Evolutionary conservation across 2,329 filamentous ascomycete species (phyloP).

Genomic region (Ampelomyces quisqualis): DNA sequence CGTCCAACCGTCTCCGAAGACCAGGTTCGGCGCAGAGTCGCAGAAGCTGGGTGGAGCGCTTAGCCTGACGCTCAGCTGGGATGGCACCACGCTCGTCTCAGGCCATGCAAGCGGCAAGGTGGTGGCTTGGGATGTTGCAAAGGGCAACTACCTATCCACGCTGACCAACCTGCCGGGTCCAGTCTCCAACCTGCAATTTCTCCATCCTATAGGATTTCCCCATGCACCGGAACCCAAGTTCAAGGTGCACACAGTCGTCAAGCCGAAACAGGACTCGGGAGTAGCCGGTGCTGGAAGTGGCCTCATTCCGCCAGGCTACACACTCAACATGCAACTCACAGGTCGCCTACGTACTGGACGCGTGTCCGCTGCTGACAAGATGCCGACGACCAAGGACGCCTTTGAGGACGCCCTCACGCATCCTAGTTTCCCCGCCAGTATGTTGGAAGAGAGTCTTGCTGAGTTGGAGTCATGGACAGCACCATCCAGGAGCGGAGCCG

Average conservation of each 20-base stretch:
- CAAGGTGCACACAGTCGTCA: slow-evolving; percentile 65
- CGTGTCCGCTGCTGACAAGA: slow-evolving; percentile 34
- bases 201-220: slow-evolving; percentile 59
- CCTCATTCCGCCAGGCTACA: slow-evolving; percentile 59
- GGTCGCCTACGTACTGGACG: slow-evolving; percentile 26
- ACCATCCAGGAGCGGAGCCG: slow-evolving; percentile 16
- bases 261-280: slow-evolving; percentile 70
- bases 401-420: slow-evolving; percentile 49
- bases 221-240: slow-evolving; percentile 44
- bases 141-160: slow-evolving; percentile 66
- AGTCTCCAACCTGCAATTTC: slow-evolving; percentile 77
- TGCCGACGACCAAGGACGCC: slow-evolving; percentile 15
- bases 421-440: slow-evolving; percentile 45
- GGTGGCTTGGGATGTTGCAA: slow-evolving; percentile 75
- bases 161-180: slow-evolving; percentile 74
- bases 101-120: slow-evolving; percentile 81
- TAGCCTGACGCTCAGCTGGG: slow-evolving; percentile 74
- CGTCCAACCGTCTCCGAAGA: slow-evolving; percentile 45
- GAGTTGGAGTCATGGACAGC: slow-evolving; percentile 37
- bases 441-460: slow-evolving; percentile 43
- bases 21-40: slow-evolving; percentile 55
- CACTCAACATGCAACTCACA: slow-evolving; percentile 64
- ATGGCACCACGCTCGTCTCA: slow-evolving; percentile 76
- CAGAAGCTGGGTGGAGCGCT: slow-evolving; percentile 65
- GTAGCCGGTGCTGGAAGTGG: slow-evolving; percentile 35